Evolutionary conservation across 495 filamentous ascomycete species (phyloP).

Genomic region (Trichoderma gamsii): DNA sequence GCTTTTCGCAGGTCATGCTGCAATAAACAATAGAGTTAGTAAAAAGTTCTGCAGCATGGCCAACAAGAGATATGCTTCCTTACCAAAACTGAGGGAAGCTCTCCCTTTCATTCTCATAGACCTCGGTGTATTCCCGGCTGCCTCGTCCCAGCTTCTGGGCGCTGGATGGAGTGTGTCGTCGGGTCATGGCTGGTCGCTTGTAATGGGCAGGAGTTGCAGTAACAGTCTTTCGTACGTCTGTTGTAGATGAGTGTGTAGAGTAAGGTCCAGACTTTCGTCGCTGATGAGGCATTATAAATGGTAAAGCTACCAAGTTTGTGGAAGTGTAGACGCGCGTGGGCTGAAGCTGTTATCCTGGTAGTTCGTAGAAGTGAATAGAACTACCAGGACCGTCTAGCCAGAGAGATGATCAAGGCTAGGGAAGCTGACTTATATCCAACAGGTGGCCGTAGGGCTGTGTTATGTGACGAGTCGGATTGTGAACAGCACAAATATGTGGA

Average conservation of each 20-base stretch:
- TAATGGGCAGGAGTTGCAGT: constrained; percentile 27
- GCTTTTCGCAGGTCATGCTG: constrained; percentile 50
- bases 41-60: constrained; percentile 8
- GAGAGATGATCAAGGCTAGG: background rate
- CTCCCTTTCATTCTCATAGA: constrained; percentile 43
- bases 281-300: constrained; percentile 39
- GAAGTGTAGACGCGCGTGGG: background rate
- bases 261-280: constrained; percentile 44
- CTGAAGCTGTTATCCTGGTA: constrained; percentile 4
- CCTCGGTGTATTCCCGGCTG: constrained; percentile 40
- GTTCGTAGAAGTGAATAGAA: constrained; percentile 3
- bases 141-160: constrained; percentile 16
- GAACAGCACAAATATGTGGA: background rate
- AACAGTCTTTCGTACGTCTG: constrained; percentile 41
- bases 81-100: constrained; percentile 50
- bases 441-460: background rate
- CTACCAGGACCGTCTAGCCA: constrained; percentile 7
- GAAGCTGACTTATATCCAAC: background rate
- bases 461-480: background rate
- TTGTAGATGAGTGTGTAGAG: constrained; percentile 43
- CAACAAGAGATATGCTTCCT: constrained; percentile 16
- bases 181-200: constrained; percentile 33
- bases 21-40: constrained; percentile 22
- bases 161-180: constrained; percentile 13
- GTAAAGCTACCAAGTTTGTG: background rate